phyloP scores from a whole-genome alignment of 768 basidiomycete genomes.

The Astraeus odoratus region DNA sequence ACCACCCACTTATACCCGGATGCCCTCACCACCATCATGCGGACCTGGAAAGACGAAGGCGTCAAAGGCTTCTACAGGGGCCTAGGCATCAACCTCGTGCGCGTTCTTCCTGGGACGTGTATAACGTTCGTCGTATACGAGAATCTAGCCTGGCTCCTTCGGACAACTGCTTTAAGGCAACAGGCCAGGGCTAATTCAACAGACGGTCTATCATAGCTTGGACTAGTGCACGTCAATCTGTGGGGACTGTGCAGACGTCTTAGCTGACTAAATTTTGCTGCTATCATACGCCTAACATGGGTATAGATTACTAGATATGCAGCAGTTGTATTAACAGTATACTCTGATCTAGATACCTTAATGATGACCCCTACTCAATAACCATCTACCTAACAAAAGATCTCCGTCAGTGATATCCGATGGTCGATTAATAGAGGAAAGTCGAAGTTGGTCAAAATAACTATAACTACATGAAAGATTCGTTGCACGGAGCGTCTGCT shows the following conservation, averaged over 20 bases:
- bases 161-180: slow-evolving; percentile 54
- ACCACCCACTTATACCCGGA: slow-evolving; percentile 67
- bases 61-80: slow-evolving; percentile 89
- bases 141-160: slow-evolving; percentile 77
- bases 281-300: not conserved
- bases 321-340: not conserved
- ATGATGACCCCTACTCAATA: not conserved
- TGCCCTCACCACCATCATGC: slow-evolving; percentile 72
- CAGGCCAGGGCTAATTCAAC: slow-evolving; percentile 21
- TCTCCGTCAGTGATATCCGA: slow-evolving; percentile 6
- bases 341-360: not conserved
- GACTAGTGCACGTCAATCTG: not conserved
- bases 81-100: slow-evolving; percentile 86
- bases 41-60: slow-evolving; percentile 80
- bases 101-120: slow-evolving; percentile 95
- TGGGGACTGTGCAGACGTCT: too few species aligned
- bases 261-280: too few species aligned
- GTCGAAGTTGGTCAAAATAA: slow-evolving; percentile 24
- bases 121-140: slow-evolving; percentile 98
- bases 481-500: slow-evolving; percentile 20
- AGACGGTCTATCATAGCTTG: not conserved
- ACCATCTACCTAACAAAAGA: slow-evolving; percentile 1
- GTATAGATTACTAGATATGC: not conserved
- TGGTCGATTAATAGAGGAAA: not conserved
- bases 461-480: slow-evolving; percentile 21